phyloP scores from a whole-genome alignment of 2,329 filamentous ascomycete species.

The Pseudogymnoascus sp. region DNA sequence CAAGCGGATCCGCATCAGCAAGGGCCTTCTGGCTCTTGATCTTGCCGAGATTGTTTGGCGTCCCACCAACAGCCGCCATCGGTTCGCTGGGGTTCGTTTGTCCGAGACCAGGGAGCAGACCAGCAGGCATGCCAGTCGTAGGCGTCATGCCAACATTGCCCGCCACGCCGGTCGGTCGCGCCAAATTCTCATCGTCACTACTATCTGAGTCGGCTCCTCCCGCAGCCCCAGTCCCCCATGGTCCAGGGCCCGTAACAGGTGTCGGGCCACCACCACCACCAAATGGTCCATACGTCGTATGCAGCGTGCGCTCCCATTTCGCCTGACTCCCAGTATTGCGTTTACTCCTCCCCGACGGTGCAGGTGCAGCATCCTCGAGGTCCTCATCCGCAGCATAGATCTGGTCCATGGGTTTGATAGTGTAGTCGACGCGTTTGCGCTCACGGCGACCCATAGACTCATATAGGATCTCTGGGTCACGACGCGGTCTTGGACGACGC shows the following conservation, averaged over 20 bases:
- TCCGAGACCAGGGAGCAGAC: slow-evolving; percentile 41
- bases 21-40: slow-evolving; percentile 87
- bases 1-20: slow-evolving; percentile 88
- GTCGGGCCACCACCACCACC: slow-evolving; percentile 67
- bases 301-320: slow-evolving; percentile 70
- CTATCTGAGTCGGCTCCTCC: slow-evolving; percentile 88
- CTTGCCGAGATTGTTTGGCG: slow-evolving; percentile 79
- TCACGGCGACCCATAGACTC: slow-evolving; percentile 48
- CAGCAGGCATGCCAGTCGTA: slow-evolving; percentile 43
- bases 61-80: slow-evolving; percentile 47
- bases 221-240: slow-evolving; percentile 64
- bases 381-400: slow-evolving; percentile 67
- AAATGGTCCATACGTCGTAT: slow-evolving; percentile 88
- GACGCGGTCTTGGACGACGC: slow-evolving; percentile 39
- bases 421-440: slow-evolving; percentile 72
- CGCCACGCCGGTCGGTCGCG: slow-evolving; percentile 50
- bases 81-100: slow-evolving; percentile 51
- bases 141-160: slow-evolving; percentile 60
- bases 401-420: slow-evolving; percentile 69
- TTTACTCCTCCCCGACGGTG: slow-evolving; percentile 52
- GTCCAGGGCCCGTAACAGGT: slow-evolving; percentile 48
- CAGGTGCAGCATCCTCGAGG: slow-evolving; percentile 59
- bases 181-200: slow-evolving; percentile 82
- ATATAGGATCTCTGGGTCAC: slow-evolving; percentile 51
- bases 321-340: slow-evolving; percentile 20